Evolutionary conservation across 225 moss, liverwort and hornwort species (phyloP), one percentile per base, ranked within the genome.

Genomic region (Thuidium tamariscinum): DNA sequence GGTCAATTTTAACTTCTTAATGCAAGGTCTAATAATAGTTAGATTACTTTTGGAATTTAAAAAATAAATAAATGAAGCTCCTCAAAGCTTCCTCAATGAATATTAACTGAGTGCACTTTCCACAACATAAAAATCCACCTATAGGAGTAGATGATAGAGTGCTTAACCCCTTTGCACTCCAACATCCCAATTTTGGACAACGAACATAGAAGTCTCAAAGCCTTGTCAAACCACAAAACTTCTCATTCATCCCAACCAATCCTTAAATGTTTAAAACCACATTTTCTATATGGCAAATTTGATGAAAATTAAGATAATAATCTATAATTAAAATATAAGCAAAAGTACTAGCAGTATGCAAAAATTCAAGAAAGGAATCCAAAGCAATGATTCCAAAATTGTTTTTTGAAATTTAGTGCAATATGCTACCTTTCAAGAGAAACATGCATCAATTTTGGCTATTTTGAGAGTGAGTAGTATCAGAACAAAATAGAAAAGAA

Each of bases 161-260:
- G 3, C 29, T 29, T 61, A 1, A 14, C 14, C 20, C 18, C 16
- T 36, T 13, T 1, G 5, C 5, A 11, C 20, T 66, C 20, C 65
- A 36, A 36, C 11, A 36, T 20, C 5, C 36, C 66, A 66, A 66
- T 36, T 23, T 4, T 22, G 1, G 5, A 41, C 2, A 3, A 67
- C 13, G 12, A 11, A 37, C 3, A 13, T 0, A 7, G 39, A 34
- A 7, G 2, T 68, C 23, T 23, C 0, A 7, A 0, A 0, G 5
- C 0, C 9, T 70, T 2, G 15, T 42, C 3, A 2, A 5, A 42
- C 3, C 9, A 9, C 42, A 26, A 3, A 39, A 7, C 42, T 26
- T 26, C 8, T 70, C 42, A 42, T 16, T 16, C 26, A 26, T 42
- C 42, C 41, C 13, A 39, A 23, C 37, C 13, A 41, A 39, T 41